A percentile compares a stretch with the other conserved stretches of the same genome.
Conservation (phyloP, 2,329 filamentous ascomycete species). For the Fusarium secorum region DNA sequence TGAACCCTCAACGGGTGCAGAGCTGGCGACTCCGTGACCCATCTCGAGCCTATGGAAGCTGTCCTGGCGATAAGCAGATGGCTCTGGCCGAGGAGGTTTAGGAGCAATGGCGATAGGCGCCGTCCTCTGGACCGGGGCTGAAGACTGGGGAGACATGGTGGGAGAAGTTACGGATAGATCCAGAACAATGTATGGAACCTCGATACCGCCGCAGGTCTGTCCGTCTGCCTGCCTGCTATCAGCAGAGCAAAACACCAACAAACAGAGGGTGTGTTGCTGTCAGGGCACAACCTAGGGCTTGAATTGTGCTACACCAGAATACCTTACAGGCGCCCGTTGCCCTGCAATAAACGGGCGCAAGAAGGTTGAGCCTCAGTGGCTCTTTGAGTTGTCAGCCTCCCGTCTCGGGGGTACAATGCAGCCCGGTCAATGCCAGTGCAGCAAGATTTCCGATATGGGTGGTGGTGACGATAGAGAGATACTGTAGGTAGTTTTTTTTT, state of each 20-base stretch:
- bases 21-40: constrained; percentile 58
- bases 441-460: constrained; percentile 15
- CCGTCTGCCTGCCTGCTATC: neutral
- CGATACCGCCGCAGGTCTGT: constrained; percentile 8
- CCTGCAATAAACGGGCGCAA: constrained; percentile 39
- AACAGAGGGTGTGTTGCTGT: constrained; percentile 27
- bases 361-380: constrained; percentile 39
- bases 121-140: constrained; percentile 61
- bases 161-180: constrained; percentile 20
- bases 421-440: constrained; percentile 1
- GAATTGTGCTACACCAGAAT: constrained; percentile 31
- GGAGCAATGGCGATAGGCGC: constrained; percentile 72
- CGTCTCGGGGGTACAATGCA: constrained; percentile 11
- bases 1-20: constrained; percentile 58
- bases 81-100: constrained; percentile 58
- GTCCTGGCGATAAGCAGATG: constrained; percentile 56
- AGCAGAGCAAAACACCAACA: constrained; percentile 3
- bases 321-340: constrained; percentile 37
- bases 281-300: constrained; percentile 25
- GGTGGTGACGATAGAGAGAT: constrained; percentile 25
- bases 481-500: neutral
- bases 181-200: constrained; percentile 22
- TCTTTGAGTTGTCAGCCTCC: constrained; percentile 26
- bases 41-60: constrained; percentile 58
- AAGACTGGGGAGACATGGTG: constrained; percentile 61